Percentiles rank a stretch among this genome's conserved stretches.
These are phyloP conservation scores for Trichoderma sp. DNA, from an alignment of 2,329 filamentous ascomycete genomes.

Conservation along the genomic window DNA sequence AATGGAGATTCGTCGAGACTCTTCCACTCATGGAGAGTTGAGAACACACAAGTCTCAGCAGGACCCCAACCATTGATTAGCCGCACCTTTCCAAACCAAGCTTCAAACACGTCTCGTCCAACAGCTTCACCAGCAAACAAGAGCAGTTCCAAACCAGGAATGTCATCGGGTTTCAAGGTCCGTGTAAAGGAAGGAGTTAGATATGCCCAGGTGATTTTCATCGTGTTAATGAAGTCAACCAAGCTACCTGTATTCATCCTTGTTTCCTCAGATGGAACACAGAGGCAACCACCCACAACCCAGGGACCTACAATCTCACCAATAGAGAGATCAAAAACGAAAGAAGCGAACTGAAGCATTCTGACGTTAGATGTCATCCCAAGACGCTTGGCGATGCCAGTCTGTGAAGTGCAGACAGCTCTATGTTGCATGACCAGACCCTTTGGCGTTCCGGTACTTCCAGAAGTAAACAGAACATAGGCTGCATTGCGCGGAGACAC, in stretches of 20 bases:
- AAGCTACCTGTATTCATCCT: slow-evolving; percentile 15
- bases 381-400: background rate
- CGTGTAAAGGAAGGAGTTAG: slow-evolving; percentile 25
- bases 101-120: slow-evolving; percentile 20
- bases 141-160: slow-evolving; percentile 22
- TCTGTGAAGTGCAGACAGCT: slow-evolving; percentile 20
- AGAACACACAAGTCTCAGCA: slow-evolving; percentile 23
- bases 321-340: slow-evolving; percentile 25
- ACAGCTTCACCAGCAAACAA: slow-evolving; percentile 25
- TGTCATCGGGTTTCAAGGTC: slow-evolving; percentile 17
- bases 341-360: slow-evolving; percentile 27
- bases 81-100: slow-evolving; percentile 21
- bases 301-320: slow-evolving; percentile 24
- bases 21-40: slow-evolving; percentile 22
- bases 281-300: slow-evolving; percentile 23
- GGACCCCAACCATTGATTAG: slow-evolving; percentile 28
- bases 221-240: slow-evolving; percentile 16
- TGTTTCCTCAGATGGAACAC: slow-evolving; percentile 23
- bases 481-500: slow-evolving; percentile 22
- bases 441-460: slow-evolving; percentile 25
- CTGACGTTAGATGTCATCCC: slow-evolving; percentile 6
- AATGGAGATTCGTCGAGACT: slow-evolving; percentile 3
- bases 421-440: slow-evolving; percentile 25
- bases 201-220: slow-evolving; percentile 11
- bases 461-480: slow-evolving; percentile 25